phyloP scores from a whole-genome alignment of 164 flowering plant species.

The Annona cherimola region DNA sequence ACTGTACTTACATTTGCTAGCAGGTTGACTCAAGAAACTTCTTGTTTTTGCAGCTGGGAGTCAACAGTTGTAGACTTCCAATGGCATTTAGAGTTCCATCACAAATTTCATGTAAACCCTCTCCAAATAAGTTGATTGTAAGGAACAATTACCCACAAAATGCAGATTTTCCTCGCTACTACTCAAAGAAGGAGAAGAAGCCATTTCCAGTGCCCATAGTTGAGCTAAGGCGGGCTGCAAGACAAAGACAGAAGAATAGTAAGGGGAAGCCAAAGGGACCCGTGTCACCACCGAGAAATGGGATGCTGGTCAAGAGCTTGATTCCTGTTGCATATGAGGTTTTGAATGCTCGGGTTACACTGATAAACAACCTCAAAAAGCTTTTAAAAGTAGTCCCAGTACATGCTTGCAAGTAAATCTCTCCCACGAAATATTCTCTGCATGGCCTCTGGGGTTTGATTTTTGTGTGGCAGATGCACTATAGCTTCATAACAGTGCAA shows the following conservation, averaged over 20 bases:
- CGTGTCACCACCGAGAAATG: slow-evolving; percentile 73
- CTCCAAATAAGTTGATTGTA: slow-evolving; percentile 21
- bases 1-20: too few species aligned
- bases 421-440: neutral
- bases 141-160: slow-evolving; percentile 67
- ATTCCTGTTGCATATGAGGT: slow-evolving; percentile 80
- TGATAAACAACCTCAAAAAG: slow-evolving; percentile 85
- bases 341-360: slow-evolving; percentile 57
- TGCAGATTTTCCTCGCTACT: slow-evolving; percentile 71
- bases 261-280: slow-evolving; percentile 53
- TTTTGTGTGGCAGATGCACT: too few species aligned
- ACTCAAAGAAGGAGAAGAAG: slow-evolving; percentile 77
- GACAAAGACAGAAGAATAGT: slow-evolving; percentile 67
- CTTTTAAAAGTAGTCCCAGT: slow-evolving; percentile 84
- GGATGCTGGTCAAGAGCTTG: slow-evolving; percentile 64
- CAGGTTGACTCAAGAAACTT: neutral
- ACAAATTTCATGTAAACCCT: slow-evolving; percentile 17
- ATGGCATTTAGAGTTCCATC: slow-evolving; percentile 21
- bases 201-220: slow-evolving; percentile 83
- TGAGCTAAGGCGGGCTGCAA: slow-evolving; percentile 85
- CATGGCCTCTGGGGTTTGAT: too few species aligned
- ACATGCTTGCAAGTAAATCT: slow-evolving; percentile 81
- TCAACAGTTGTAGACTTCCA: slow-evolving; percentile 24
- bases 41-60: slow-evolving; percentile 35
- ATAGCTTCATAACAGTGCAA: too few species aligned